These are phyloP conservation scores for Decorospora gaudefroyi DNA, from an alignment of 2,329 filamentous ascomycete species.

Conservation along the genomic window DNA sequence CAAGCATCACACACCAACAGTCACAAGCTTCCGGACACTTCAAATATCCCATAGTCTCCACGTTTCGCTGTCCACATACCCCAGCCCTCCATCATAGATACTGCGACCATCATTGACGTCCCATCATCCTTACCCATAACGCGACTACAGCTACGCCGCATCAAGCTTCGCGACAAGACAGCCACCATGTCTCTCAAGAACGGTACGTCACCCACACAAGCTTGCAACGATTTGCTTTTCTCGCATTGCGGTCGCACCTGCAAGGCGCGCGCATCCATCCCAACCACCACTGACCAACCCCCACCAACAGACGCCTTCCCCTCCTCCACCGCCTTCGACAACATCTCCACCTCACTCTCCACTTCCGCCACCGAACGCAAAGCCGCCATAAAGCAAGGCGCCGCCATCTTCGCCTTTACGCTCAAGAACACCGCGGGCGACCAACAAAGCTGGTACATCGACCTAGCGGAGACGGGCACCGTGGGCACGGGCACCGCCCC, in stretches of 20 bases:
- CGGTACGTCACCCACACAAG: conserved; percentile 23
- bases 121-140: no score
- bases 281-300: conserved; percentile 1
- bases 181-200: conserved; percentile 42
- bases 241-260: no score
- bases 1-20: no score
- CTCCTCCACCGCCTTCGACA: conserved; percentile 87
- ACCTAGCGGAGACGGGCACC: conserved; percentile 86
- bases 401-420: conserved; percentile 86
- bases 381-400: conserved; percentile 85
- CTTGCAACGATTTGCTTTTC: no score
- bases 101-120: no score
- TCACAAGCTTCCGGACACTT: no score
- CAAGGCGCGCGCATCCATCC: no score
- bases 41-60: no score
- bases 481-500: conserved; percentile 75
- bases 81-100: no score
- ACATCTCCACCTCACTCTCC: conserved; percentile 74
- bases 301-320: conserved; percentile 70
- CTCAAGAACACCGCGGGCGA: conserved; percentile 85
- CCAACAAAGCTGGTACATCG: conserved; percentile 88
- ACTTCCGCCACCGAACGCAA: conserved; percentile 74
- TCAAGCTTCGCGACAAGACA: no score
- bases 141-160: no score
- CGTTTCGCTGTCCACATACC: no score